Conservation (phyloP, 345 rosid species). For the Aegle marmelos region DNA sequence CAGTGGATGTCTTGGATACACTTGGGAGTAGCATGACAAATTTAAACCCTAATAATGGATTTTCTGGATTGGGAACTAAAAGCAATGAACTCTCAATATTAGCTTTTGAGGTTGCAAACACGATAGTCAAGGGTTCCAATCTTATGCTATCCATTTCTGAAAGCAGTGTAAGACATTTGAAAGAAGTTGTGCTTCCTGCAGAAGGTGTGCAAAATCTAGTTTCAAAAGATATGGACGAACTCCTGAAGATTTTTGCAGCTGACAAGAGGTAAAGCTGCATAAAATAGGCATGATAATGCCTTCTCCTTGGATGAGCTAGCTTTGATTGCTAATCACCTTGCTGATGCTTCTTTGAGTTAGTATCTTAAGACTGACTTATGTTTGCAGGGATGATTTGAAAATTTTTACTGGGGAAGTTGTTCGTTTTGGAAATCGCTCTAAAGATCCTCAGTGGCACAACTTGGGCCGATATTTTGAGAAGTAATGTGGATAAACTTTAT, state of each 20-base stretch:
- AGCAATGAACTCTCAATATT: constrained; percentile 71
- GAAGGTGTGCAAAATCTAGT: constrained; percentile 78
- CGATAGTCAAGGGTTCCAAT: constrained; percentile 82
- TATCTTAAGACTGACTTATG: not conserved
- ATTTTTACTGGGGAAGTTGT: constrained; percentile 85
- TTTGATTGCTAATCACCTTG: constrained; percentile 3
- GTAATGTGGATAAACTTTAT: constrained; percentile 33
- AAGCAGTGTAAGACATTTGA: constrained; percentile 50
- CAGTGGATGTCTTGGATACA: constrained; percentile 83
- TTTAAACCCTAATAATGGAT: constrained; percentile 61
- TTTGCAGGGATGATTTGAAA: constrained; percentile 73
- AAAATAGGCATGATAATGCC: not conserved
- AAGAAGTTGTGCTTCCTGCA: constrained; percentile 56
- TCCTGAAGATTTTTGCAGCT: constrained; percentile 58
- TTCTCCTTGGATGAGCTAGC: not conserved
- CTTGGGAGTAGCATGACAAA: constrained; percentile 92
- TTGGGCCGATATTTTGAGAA: constrained; percentile 84
- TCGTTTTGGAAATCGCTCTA: constrained; percentile 91
- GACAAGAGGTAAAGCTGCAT: constrained; percentile 65
- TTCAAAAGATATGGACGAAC: constrained; percentile 70
- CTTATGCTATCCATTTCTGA: constrained; percentile 81
- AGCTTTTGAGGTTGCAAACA: constrained; percentile 91
- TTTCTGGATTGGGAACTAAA: constrained; percentile 66
- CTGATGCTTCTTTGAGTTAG: not conserved
- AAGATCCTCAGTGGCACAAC: constrained; percentile 96